A percentile compares a stretch with the other conserved stretches of the same genome.
Conservation (phyloP, 352 stramenopile genomes). For the Globisporangium megalacanthum region DNA sequence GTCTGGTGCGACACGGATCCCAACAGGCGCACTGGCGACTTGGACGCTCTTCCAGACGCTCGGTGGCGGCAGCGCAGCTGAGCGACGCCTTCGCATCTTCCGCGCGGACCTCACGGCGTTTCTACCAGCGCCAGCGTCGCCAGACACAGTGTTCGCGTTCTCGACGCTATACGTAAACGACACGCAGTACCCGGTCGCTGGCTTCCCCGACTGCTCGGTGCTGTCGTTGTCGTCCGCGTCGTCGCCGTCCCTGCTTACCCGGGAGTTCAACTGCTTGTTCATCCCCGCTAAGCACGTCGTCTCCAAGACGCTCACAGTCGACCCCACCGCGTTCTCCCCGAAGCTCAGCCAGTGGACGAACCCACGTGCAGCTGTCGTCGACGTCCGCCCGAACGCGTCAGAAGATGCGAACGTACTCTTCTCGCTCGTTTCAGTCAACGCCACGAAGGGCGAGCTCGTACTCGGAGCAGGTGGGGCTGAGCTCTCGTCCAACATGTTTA, state of each 20-base stretch:
- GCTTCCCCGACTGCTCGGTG: constrained; percentile 51
- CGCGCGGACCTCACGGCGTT: constrained; percentile 38
- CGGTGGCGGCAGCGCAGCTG: constrained; percentile 1
- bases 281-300: constrained; percentile 12
- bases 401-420: constrained; percentile 40
- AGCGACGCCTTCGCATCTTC: constrained; percentile 33
- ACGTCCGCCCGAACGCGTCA: constrained; percentile 25
- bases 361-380: constrained; percentile 15
- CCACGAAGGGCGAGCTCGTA: constrained; percentile 14
- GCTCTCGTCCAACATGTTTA: constrained; percentile 37
- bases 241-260: background rate
- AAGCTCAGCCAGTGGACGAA: constrained; percentile 37
- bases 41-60: constrained; percentile 44
- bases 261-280: constrained; percentile 37
- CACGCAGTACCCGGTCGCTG: constrained; percentile 36
- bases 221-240: background rate
- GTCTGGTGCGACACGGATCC: constrained; percentile 36
- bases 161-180: constrained; percentile 48
- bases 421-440: constrained; percentile 25
- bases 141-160: constrained; percentile 30
- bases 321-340: constrained; percentile 34
- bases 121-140: constrained; percentile 25
- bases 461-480: constrained; percentile 49
- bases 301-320: constrained; percentile 22
- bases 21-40: constrained; percentile 19